These are phyloP conservation scores for Entrophospora sp. DNA, from an alignment of 192 early-diverging fungal species.

Conservation along the genomic window DNA sequence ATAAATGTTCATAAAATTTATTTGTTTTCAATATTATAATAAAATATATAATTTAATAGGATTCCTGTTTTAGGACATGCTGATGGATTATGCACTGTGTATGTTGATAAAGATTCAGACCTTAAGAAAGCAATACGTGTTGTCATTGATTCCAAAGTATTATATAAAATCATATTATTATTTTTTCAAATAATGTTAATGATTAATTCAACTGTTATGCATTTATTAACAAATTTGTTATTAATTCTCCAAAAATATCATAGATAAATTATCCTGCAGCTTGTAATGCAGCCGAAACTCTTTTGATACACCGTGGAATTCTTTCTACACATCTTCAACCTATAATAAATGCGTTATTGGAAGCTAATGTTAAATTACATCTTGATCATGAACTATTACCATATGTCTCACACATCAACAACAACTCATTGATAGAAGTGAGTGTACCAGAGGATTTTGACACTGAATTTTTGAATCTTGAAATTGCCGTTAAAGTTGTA, in stretches of 20 bases:
- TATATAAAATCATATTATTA: not conserved
- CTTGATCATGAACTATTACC: constrained; percentile 46
- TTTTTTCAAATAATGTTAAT: too few species aligned
- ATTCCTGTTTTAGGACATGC: constrained; percentile 99
- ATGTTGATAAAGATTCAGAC: constrained; percentile 77
- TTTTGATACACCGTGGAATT: constrained; percentile 66
- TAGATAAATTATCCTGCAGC: constrained; percentile 87
- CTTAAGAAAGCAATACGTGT: constrained; percentile 65
- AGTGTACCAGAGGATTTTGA: constrained; percentile 61
- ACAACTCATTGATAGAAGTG: constrained; percentile 17
- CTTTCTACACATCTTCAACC: constrained; percentile 31
- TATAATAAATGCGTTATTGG: constrained; percentile 51
- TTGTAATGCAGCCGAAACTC: constrained; percentile 90
- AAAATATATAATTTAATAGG: constrained; percentile 34
- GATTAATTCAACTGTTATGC: too few species aligned
- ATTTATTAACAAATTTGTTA: too few species aligned
- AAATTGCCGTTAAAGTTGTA: constrained; percentile 78
- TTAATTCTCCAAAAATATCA: not conserved
- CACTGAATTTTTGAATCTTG: constrained; percentile 86
- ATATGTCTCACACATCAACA: constrained; percentile 17
- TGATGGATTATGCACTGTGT: constrained; percentile 93
- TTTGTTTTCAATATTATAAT: not conserved
- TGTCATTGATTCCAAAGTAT: constrained; percentile 80
- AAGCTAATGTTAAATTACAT: constrained; percentile 51
- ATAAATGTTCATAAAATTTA: not conserved